Evolutionary conservation across 2,329 filamentous ascomycete genomes (phyloP).

Genomic region (Alternaria arbusti): DNA sequence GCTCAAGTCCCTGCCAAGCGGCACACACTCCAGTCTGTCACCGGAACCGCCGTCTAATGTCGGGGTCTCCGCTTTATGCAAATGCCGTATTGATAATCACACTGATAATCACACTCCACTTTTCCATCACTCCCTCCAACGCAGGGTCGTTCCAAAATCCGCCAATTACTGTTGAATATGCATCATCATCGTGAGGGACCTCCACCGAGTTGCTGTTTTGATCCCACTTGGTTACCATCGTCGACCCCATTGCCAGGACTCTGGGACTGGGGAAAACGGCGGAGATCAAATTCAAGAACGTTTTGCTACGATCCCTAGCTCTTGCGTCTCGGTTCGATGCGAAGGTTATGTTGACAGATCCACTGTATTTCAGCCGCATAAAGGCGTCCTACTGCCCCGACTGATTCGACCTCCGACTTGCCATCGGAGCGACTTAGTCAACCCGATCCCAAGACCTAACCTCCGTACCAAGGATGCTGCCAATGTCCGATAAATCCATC

Average conservation of each 20-base stretch:
- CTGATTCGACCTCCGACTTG: not conserved
- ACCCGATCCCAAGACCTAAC: slow-evolving; percentile 1
- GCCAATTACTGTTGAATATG: slow-evolving; percentile 4
- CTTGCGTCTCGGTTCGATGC: not conserved
- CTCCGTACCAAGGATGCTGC: slow-evolving; percentile 2
- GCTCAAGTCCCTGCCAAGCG: slow-evolving; percentile 6
- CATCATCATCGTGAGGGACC: not conserved
- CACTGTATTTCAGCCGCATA: slow-evolving; percentile 3
- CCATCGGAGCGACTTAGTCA: not conserved
- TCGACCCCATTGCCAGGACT: slow-evolving; percentile 3
- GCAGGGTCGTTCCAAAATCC: slow-evolving; percentile 3
- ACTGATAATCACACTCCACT: slow-evolving; percentile 2
- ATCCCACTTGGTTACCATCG: slow-evolving; percentile 6
- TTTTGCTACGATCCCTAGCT: slow-evolving; percentile 1
- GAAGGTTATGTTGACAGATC: not conserved
- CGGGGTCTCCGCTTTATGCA: slow-evolving; percentile 10
- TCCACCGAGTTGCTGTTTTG: slow-evolving; percentile 4
- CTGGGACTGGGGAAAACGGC: slow-evolving; percentile 14
- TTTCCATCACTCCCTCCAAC: slow-evolving; percentile 1
- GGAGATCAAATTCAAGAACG: not conserved
- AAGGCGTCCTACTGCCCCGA: not conserved
- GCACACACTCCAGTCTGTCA: slow-evolving; percentile 3
- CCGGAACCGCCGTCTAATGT: not conserved
- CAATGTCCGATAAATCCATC: slow-evolving; percentile 9
- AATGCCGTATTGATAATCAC: slow-evolving; percentile 9